Base-by-base conservation (phyloP, 106 monocot species). In the Dioscorea alata region DNA sequence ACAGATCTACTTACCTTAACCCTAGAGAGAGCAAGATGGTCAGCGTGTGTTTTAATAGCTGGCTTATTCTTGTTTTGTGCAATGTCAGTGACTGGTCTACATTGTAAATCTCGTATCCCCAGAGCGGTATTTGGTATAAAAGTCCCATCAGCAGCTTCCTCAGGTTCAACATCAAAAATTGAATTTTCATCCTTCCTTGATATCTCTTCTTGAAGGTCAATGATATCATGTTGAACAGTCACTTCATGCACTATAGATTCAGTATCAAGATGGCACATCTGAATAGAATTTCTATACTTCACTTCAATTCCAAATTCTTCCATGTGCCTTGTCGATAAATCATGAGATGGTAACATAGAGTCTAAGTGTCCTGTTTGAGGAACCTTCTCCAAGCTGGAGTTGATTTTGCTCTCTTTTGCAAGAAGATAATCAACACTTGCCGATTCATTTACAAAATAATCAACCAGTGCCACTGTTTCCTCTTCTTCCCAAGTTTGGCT, bases 401-500 rank as follows among this genome's bases (percentile, higher is more conserved):
- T 65, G 59, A 21, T 3, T 18, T 32, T 18, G 48, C 33, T 49
- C 74, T 79, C 63, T 60, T 75, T 71, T 54, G 69, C n/a, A 24
- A 21, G 24, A 65, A 6, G 53, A 48, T 33, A 50, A 61, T 1
- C 59, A 76, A 50, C 23, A 31, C 64, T 24, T 6, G 49, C 33
- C 52, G 18, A 67, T 51, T 12, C 69, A 71, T 56, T 33, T 65
- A 50, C 49, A 53, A 65, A 13, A 66, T 49, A 61, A 80, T 73
- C 59, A 54, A 56, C 34, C 32, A 81, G 59, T 21, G 25, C 28
- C 32, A 68, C 48, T 33, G 53, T 57, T 66, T 82, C 80, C 58
- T 71, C 82, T 64, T 82, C 84, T 53, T 85, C 88, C 64, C 54
- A 67, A 49, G 64, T 79, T 81, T 82, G 84, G 50, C 81, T 73